Base-by-base conservation (phyloP, 371 early-diverging fungal genomes). In the Apophysomyces variabilis region DNA sequence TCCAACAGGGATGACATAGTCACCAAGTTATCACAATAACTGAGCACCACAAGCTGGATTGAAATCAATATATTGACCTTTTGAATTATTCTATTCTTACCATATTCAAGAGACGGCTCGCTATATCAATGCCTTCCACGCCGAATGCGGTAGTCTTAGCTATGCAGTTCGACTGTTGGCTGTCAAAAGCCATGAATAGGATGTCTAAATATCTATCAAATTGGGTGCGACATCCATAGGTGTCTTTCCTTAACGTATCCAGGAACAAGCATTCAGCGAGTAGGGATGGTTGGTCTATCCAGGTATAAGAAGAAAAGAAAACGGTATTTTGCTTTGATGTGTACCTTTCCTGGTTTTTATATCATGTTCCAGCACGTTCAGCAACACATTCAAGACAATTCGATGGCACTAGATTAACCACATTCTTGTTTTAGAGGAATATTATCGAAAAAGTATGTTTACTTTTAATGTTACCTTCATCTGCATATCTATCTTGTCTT, bases 161-260 rank as follows among this genome's bases (percentile, higher is more conserved):
- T 1, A 41, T 61, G 8, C 56, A 65, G 0, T 57, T 26, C 0
- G 12, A 9, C 7, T 6, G 11, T 11, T 50, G 62, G 36, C n/a
- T 57, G 14, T 62, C 68, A 60, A 70, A 70, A 12, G 59, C 60
- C 2, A 46, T 38, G 47, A 70, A 70, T 5, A 70, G 50, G 13
- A 66, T 70, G 43, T 66, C 70, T 38, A 70, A 45, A 16, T 70
- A 66, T 11, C 66, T 59, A 57, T 66, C 70, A 7, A 70, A 59
- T 36, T 70, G 70, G 11, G 36, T 61, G 13, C 69, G 56, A 1
- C 39, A 44, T 9, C 69, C 69, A 6, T 45, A 58, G n/a, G 45
- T 38, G 43, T 69, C 69, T n/a, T 39, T 61, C 13, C 69, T 26
- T 38, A 69, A 5, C 9, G 59, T 64, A 1, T 11, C 14, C 32